Evolutionary conservation across 208 protist species (phyloP).

Genomic region (Trichomonas tenax): DNA sequence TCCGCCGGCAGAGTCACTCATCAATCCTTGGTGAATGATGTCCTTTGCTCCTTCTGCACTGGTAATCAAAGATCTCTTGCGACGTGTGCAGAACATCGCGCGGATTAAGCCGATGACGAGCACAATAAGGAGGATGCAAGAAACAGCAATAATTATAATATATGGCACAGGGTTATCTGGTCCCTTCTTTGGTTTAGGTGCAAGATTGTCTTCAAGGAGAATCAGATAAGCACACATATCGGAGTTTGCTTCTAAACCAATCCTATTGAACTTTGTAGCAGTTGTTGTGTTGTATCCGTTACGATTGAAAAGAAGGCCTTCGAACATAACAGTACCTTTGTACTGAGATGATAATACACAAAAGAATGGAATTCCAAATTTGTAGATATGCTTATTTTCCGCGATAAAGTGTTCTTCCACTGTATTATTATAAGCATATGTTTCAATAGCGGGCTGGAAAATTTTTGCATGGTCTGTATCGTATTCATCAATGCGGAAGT

Average conservation of each 20-base stretch:
- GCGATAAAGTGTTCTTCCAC: not conserved
- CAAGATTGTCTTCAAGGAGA: not conserved
- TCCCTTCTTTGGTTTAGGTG: not conserved
- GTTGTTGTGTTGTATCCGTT: not conserved
- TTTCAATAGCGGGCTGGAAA: not conserved
- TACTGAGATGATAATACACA: not conserved
- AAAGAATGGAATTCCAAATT: not conserved
- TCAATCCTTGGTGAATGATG: too few species aligned
- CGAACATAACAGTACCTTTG: not conserved
- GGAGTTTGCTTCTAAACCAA: not conserved
- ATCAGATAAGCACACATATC: not conserved
- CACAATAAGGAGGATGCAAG: not conserved
- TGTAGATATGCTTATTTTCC: not conserved
- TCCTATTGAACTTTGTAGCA: not conserved
- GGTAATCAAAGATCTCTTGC: not conserved
- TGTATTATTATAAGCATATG: not conserved
- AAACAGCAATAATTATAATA: not conserved
- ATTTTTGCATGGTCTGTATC: not conserved
- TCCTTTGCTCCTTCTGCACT: too few species aligned
- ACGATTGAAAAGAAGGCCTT: not conserved
- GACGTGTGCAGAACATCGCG: not conserved
- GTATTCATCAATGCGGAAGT: not conserved
- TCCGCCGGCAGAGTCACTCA: too few species aligned
- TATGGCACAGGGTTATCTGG: not conserved
- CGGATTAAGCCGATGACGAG: not conserved